These are phyloP conservation scores for Phialocephala subalpina DNA, from an alignment of 2,329 filamentous ascomycete species.

Conservation along the genomic window DNA sequence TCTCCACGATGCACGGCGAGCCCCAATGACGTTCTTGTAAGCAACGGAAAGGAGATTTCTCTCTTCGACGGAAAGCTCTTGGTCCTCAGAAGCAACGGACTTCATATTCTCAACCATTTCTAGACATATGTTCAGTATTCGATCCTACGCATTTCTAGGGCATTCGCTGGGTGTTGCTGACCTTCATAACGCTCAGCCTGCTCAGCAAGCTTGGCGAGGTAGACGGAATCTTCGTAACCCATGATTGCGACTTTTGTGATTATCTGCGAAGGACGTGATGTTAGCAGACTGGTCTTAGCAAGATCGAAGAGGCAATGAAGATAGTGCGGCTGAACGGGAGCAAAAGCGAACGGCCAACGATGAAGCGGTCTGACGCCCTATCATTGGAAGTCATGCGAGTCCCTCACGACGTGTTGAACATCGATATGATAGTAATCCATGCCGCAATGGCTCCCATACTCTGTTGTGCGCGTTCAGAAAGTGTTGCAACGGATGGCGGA, in stretches of 20 bases:
- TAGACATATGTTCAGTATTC: constrained; percentile 50
- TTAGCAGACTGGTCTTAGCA: constrained; percentile 16
- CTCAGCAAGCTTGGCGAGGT: constrained; percentile 99
- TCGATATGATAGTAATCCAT: constrained; percentile 2
- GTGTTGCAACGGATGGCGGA: constrained; percentile 15
- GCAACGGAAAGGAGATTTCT: constrained; percentile 96
- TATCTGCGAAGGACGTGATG: constrained; percentile 25
- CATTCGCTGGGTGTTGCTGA: constrained; percentile 57
- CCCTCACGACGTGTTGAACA: constrained; percentile 6
- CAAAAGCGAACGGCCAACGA: constrained; percentile 2
- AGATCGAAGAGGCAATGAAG: constrained; percentile 3
- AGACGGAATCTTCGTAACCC: constrained; percentile 99
- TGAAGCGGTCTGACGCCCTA: constrained; percentile 19
- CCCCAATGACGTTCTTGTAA: constrained; percentile 99
- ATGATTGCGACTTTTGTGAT: constrained; percentile 68
- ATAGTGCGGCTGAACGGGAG: neutral
- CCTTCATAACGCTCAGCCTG: constrained; percentile 99
- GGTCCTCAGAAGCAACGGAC: constrained; percentile 89
- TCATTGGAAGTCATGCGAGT: constrained; percentile 15
- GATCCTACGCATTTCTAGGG: neutral
- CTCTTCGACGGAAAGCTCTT: constrained; percentile 89
- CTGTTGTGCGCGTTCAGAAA: constrained; percentile 4
- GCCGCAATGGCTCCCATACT: constrained; percentile 8
- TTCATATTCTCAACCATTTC: constrained; percentile 99
- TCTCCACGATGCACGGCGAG: constrained; percentile 96